These are phyloP conservation scores for Chenopodium berlandieri DNA, from an alignment of 148 eudicot genomes.

Conservation along the genomic window DNA sequence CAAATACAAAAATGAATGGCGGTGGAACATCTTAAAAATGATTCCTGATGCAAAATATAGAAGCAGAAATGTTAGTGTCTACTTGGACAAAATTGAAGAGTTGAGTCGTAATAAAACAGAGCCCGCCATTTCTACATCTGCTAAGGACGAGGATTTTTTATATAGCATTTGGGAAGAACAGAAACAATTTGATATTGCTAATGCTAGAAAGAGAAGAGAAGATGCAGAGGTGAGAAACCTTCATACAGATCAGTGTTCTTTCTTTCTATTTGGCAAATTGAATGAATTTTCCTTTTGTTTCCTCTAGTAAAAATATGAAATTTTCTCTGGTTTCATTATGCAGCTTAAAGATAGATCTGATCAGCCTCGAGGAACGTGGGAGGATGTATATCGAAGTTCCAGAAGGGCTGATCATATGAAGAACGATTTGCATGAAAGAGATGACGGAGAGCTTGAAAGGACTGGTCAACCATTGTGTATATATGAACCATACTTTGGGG, in stretches of 20 bases:
- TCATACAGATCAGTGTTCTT: not conserved
- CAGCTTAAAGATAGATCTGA: slow-evolving; percentile 95
- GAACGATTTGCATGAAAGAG: slow-evolving; percentile 81
- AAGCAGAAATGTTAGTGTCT: slow-evolving; percentile 39
- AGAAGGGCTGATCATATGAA: slow-evolving; percentile 68
- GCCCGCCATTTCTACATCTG: slow-evolving; percentile 26
- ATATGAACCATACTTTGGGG: slow-evolving; percentile 86
- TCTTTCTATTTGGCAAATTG: not conserved
- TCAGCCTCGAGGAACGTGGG: slow-evolving; percentile 81
- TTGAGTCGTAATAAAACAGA: slow-evolving; percentile 34
- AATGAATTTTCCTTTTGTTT: slow-evolving; percentile 4
- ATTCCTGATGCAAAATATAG: slow-evolving; percentile 31
- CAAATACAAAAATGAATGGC: slow-evolving; percentile 64
- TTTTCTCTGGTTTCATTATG: slow-evolving; percentile 26
- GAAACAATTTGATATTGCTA: slow-evolving; percentile 41
- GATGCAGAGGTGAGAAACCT: slow-evolving; percentile 64
- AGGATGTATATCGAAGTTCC: slow-evolving; percentile 73
- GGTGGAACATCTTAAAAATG: slow-evolving; percentile 53
- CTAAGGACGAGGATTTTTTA: slow-evolving; percentile 43
- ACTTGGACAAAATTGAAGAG: slow-evolving; percentile 52
- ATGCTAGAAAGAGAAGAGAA: slow-evolving; percentile 63
- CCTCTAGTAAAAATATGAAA: not conserved
- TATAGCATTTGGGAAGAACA: slow-evolving; percentile 82
- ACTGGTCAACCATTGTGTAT: slow-evolving; percentile 91
- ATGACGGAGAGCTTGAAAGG: slow-evolving; percentile 94